These are phyloP conservation scores for Lolium multiflorum DNA, from an alignment of 176 grass and related monocot species.

Conservation along the genomic window DNA sequence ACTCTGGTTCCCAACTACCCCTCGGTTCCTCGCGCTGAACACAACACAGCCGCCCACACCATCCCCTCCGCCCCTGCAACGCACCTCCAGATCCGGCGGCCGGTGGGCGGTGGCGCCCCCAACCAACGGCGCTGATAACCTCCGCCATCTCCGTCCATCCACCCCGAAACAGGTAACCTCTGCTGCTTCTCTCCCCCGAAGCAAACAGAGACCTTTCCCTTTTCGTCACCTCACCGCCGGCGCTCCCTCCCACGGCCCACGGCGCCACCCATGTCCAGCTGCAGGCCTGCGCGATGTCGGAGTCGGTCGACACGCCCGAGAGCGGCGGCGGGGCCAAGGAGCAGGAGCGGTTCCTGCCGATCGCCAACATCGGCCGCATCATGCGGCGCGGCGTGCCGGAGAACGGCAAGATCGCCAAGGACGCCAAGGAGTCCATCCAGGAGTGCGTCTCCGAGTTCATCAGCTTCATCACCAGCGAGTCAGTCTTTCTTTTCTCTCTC, in stretches of 20 bases:
- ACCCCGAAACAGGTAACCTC: conserved; percentile 26
- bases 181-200: background rate
- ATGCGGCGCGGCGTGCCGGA: conserved; percentile 81
- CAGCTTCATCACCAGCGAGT: conserved; percentile 89
- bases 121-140: conserved; percentile 64
- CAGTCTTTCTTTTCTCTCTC: background rate
- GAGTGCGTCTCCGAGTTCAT: conserved; percentile 92
- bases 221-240: conserved; percentile 9
- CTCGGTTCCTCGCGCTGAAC: background rate
- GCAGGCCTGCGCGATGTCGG: conserved; percentile 53
- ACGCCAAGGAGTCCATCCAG: conserved; percentile 81
- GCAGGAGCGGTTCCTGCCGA: conserved; percentile 78
- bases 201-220: background rate
- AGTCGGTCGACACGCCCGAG: conserved; percentile 41
- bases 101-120: conserved; percentile 48
- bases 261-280: background rate
- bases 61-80: conserved; percentile 26
- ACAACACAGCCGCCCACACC: background rate
- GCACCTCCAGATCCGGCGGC: conserved; percentile 58
- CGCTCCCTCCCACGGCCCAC: background rate
- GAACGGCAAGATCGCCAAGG: conserved; percentile 84
- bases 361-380: conserved; percentile 78
- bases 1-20: background rate
- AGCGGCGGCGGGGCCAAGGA: conserved; percentile 48
- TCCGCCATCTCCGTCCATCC: conserved; percentile 56